Evolutionary conservation across 192 early-diverging fungal species (phyloP), one percentile per base, ranked within the genome.

Genomic region (Coemansia sp.): DNA sequence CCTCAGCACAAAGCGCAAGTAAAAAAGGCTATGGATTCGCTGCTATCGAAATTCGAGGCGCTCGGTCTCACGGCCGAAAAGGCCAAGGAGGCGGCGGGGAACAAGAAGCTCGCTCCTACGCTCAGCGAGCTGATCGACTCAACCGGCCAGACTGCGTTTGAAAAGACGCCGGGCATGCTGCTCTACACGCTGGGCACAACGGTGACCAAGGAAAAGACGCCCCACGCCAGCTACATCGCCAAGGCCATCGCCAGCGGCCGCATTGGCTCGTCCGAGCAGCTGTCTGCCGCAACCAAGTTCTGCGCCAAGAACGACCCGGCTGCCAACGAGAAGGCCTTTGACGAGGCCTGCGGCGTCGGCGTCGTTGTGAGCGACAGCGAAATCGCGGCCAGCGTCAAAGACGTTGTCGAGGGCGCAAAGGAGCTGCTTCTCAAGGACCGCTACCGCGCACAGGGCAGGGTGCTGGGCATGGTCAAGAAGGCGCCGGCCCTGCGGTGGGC

Each of bases 231-330:
- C 29, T 96, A 87, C 70, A 80, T 99, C 46, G 87, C 95, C 24
- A 83, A 82, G 22, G 89, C 89, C n/a, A 91, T 99, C 56, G 81
- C 71, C 6, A 69, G 67, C 52, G 85, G 85, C 29, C 83, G 83
- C 47, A 83, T 98, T 54, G 86, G 82, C 10, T 84, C 86, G 13
- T 80, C 77, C 47, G 96, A 98, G 56, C 98, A 98, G 83, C 84
- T 99, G 24, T 70, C 89, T 29, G 98, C 93, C 22, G 96, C 95
- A 14, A 91, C 95, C 76, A 98, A 94, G 75, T 98, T 86, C 75
- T 84, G 75, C 45, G 87, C 87, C 50, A 84, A 86, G 53, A 77
- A 70, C 42, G 75, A 79, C 46, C 74, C 71, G 6, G 62, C 78
- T 2, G 87, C 90, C 62, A 78, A 89, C 71, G 87, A 87, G 32